Conservation (phyloP, 768 basidiomycete genomes). For the Podaxis mareebaensis region DNA sequence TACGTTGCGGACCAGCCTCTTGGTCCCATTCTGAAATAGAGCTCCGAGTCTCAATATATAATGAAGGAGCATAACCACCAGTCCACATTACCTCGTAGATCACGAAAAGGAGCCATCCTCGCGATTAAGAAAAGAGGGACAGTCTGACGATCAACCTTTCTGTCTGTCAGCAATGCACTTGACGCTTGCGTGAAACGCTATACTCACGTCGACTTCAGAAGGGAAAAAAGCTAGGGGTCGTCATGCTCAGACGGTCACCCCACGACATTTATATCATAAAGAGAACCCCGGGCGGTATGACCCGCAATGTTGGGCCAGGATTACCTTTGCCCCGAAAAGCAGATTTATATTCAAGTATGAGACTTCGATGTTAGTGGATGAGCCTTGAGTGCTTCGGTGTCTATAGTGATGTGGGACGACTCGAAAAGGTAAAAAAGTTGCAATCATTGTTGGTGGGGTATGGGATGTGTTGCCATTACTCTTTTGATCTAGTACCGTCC, state of each 20-base stretch:
- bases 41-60: background rate
- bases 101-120: background rate
- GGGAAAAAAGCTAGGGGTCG: slow-evolving; percentile 14
- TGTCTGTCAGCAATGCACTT: background rate
- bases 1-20: background rate
- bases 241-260: slow-evolving; percentile 1
- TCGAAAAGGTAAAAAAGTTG: slow-evolving; percentile 1
- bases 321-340: slow-evolving; percentile 8
- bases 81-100: background rate
- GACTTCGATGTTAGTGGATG: background rate
- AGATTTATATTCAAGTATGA: slow-evolving; percentile 8
- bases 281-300: background rate
- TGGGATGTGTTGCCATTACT: background rate
- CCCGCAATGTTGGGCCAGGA: slow-evolving; percentile 14
- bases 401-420: slow-evolving; percentile 5
- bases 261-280: slow-evolving; percentile 16
- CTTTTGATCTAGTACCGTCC: background rate
- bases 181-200: background rate
- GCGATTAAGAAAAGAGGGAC: background rate
- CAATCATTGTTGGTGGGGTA: background rate
- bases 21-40: background rate
- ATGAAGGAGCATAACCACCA: background rate
- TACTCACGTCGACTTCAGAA: slow-evolving; percentile 21
- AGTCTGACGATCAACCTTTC: slow-evolving; percentile 22
- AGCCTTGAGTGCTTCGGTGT: slow-evolving; percentile 5